These are phyloP conservation scores for Pseudogymnoascus sp. DNA, from an alignment of 2,329 filamentous ascomycete species.

Conservation along the genomic window DNA sequence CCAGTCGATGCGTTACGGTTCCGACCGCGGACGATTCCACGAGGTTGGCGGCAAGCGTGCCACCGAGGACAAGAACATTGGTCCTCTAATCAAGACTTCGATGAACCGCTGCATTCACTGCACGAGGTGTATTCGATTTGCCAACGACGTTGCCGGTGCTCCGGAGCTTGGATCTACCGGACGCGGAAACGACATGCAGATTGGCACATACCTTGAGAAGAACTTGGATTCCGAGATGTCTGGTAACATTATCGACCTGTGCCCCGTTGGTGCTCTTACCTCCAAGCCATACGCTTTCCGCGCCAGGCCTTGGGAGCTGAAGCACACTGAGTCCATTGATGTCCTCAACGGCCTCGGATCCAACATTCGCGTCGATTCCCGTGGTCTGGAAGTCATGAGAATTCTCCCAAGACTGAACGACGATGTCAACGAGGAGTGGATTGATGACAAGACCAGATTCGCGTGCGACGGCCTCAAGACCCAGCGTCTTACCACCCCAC, in stretches of 20 bases:
- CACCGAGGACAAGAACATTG: slow-evolving; percentile 99
- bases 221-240: slow-evolving; percentile 92
- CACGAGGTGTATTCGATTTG: slow-evolving; percentile 94
- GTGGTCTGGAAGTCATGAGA: slow-evolving; percentile 94
- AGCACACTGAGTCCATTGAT: slow-evolving; percentile 92
- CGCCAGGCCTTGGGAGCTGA: slow-evolving; percentile 92
- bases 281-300: slow-evolving; percentile 98
- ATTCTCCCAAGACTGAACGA: slow-evolving; percentile 89
- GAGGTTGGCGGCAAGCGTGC: slow-evolving; percentile 93
- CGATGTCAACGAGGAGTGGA: slow-evolving; percentile 99
- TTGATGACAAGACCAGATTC: slow-evolving; percentile 96
- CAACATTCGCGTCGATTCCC: slow-evolving; percentile 87
- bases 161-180: slow-evolving; percentile 91
- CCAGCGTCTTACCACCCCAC: slow-evolving; percentile 84
- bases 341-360: slow-evolving; percentile 89
- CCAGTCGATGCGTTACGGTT: slow-evolving; percentile 98
- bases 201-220: slow-evolving; percentile 93
- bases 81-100: slow-evolving; percentile 94
- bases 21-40: slow-evolving; percentile 93
- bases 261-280: slow-evolving; percentile 90
- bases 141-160: slow-evolving; percentile 93
- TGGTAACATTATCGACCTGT: slow-evolving; percentile 95
- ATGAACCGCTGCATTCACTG: slow-evolving; percentile 99
- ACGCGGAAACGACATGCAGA: slow-evolving; percentile 94
- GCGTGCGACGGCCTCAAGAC: slow-evolving; percentile 95